phyloP scores from a whole-genome alignment of 2,329 filamentous ascomycete genomes.

The Aciculosporium take region DNA sequence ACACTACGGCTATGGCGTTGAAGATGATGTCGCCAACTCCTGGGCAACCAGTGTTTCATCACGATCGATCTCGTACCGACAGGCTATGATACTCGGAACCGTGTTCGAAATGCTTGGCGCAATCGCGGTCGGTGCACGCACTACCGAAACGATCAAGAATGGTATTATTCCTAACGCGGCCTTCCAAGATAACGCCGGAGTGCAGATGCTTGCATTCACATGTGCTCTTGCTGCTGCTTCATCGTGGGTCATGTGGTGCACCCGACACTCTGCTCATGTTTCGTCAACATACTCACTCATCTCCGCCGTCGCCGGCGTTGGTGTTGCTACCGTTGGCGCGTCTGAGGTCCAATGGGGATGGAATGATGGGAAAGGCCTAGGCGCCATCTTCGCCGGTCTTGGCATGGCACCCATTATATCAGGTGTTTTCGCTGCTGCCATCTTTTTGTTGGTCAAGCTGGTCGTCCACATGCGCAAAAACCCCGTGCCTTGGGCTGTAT shows the following conservation, averaged over 20 bases:
- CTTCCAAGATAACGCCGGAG: constrained; percentile 45
- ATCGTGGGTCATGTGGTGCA: constrained; percentile 68
- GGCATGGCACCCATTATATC: constrained; percentile 58
- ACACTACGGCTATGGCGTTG: background rate
- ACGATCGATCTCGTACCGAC: constrained; percentile 55
- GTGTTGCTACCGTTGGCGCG: constrained; percentile 49
- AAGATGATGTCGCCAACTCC: constrained; percentile 75
- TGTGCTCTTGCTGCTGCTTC: constrained; percentile 49
- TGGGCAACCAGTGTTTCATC: constrained; percentile 70
- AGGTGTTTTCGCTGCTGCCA: constrained; percentile 46
- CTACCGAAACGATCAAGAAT: constrained; percentile 65
- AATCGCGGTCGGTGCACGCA: constrained; percentile 50
- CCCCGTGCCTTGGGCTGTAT: constrained; percentile 59
- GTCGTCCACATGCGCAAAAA: constrained; percentile 58
- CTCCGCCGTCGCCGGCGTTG: constrained; percentile 51
- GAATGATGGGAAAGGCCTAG: constrained; percentile 53
- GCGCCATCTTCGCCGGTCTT: constrained; percentile 57
- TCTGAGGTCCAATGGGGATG: constrained; percentile 52
- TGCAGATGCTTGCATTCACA: constrained; percentile 53
- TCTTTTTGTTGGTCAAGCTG: constrained; percentile 53
- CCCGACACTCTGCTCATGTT: constrained; percentile 54
- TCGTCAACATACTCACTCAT: constrained; percentile 58
- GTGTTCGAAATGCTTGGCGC: constrained; percentile 54
- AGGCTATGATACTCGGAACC: constrained; percentile 50
- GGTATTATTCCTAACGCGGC: constrained; percentile 48